phyloP scores from a whole-genome alignment of 768 basidiomycete species.

The Mycena sanguinolenta region DNA sequence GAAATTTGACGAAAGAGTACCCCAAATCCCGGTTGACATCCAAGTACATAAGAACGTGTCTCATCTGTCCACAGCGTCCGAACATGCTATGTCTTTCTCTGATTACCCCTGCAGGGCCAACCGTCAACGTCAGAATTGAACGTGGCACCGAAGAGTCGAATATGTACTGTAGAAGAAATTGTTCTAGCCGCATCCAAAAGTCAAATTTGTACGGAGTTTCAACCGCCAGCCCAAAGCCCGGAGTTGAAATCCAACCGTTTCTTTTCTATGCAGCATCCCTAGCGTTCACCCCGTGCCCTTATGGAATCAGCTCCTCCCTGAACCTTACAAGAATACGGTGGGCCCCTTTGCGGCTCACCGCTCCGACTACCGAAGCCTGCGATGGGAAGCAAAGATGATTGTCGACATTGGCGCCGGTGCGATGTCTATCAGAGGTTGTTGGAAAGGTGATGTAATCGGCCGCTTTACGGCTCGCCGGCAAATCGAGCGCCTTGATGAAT shows the following conservation, averaged over 20 bases:
- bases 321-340: neutral
- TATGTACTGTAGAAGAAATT: neutral
- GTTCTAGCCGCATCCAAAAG: neutral
- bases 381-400: too few relatives aligned
- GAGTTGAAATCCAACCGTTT: neutral
- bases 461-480: too few relatives aligned
- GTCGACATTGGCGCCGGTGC: too few relatives aligned
- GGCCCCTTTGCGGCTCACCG: too few relatives aligned
- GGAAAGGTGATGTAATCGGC: too few relatives aligned
- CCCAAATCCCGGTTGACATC: neutral
- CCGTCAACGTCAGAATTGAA: neutral
- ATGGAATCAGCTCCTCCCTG: neutral
- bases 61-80: neutral
- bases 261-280: neutral
- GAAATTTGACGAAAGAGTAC: neutral
- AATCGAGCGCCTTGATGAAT: too few relatives aligned
- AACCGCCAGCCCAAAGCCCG: neutral
- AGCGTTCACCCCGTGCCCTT: neutral
- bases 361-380: too few relatives aligned
- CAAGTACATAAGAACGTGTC: neutral
- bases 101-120: neutral
- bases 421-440: too few relatives aligned
- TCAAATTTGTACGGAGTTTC: neutral
- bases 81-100: neutral
- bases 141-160: neutral